Evolutionary conservation across 2,329 filamentous ascomycete genomes (phyloP), one percentile per base, ranked within the genome.

Genomic region (Penicillium occitanis): DNA sequence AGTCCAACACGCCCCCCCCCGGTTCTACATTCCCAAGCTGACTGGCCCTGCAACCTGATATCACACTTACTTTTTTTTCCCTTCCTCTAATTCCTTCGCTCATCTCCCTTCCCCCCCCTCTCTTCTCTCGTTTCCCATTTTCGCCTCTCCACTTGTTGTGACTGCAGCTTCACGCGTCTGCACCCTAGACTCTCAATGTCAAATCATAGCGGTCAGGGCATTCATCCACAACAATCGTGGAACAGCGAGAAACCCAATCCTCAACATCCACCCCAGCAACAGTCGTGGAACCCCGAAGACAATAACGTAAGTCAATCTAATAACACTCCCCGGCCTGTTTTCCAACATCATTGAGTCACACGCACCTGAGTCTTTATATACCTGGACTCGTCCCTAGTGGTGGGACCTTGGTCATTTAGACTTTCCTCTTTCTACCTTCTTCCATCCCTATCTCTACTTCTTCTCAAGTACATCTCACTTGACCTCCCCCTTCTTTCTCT

Each of bases 341-440:
- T 37, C 40, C 30, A 22, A 46, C 40, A 46, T 58, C 37, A 46
- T 46, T 58, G 44, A 58, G 51, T 64, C 51, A 64, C 51, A 53
- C 40, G 30, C 53, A 46, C 40, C 40, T 28, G 40, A 60, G 37
- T 58, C 62, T 37, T 64, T 58, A 58, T 64, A 70, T 70, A 67
- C 69, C 73, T 73, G 68, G 73, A 69, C 70, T 69, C 66, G 69
- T 61, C 66, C 13, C 65, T 55, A 55, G 28, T 48, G 62, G 62
- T 53, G 62, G 62, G 66, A 65, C 51, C 67, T 69, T 70, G 65
- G 66, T 66, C 65, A 64, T 69, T 67, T 68, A 59, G 61, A 68
- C 67, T 69, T 67, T 65, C 40, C 44, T 68, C 68, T 67, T 66
- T 61, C 61, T 62, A 66, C 68, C 64, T 67, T 67, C 58, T 68